Evolutionary conservation across 176 grass and related monocot genomes (phyloP).

Genomic region (Raddia guianensis): DNA sequence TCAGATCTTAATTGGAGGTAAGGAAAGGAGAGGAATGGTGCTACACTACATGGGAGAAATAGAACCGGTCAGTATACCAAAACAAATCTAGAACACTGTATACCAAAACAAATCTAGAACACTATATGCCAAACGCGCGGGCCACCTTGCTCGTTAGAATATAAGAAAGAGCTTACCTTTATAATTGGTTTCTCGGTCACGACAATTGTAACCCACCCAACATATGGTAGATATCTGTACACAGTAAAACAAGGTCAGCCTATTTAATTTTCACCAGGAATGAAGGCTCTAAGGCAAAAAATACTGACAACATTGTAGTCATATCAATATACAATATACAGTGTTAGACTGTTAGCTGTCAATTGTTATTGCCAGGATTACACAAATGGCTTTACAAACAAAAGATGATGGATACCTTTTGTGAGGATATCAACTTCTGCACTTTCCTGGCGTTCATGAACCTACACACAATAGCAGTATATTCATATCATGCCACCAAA

Average conservation of each 20-base stretch:
- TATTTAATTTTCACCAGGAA: background rate
- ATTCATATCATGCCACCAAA: constrained; percentile 5
- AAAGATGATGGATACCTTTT: constrained; percentile 54
- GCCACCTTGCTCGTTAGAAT: no score
- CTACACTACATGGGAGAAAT: no score
- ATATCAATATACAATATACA: background rate
- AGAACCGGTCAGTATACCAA: no score
- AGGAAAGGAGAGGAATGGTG: no score
- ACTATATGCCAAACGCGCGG: no score
- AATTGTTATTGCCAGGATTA: background rate
- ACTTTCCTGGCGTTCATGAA: constrained; percentile 75
- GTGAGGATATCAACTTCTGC: constrained; percentile 88
- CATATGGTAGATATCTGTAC: constrained; percentile 74
- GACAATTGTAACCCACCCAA: constrained; percentile 80
- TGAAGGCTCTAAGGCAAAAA: background rate
- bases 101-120: no score
- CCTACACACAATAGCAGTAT: constrained; percentile 49
- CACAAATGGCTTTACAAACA: constrained; percentile 4
- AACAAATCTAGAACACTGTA: no score
- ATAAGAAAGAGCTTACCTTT: constrained; percentile 53
- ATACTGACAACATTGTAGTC: constrained; percentile 32
- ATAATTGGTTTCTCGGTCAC: constrained; percentile 86
- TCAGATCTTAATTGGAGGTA: no score
- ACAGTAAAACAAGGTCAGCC: background rate
- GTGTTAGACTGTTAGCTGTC: background rate